Conservation (phyloP, 2,329 filamentous ascomycete genomes). For the Bipolaris sorokiniana region DNA sequence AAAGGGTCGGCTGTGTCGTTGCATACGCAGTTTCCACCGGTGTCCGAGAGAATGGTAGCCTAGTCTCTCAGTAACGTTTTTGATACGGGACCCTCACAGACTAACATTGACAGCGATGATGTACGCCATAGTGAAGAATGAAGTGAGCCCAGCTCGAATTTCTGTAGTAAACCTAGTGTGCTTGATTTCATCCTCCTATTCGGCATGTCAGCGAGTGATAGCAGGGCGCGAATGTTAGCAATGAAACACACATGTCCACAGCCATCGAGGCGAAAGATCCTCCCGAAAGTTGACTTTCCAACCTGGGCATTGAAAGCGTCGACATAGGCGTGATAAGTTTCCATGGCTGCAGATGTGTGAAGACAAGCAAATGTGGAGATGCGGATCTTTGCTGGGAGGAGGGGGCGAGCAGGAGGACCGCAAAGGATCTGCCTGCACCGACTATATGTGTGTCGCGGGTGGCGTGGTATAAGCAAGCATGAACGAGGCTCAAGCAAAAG, state of each 20-base stretch:
- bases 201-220: conserved; percentile 15
- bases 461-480: conserved; percentile 22
- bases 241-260: conserved; percentile 74
- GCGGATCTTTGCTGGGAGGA: conserved; percentile 11
- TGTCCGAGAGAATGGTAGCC: conserved; percentile 56
- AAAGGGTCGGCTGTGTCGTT: conserved; percentile 53
- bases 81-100: neutral
- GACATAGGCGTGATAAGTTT: conserved; percentile 23
- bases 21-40: conserved; percentile 78
- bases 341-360: conserved; percentile 28
- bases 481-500: conserved; percentile 11
- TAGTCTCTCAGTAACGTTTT: conserved; percentile 23
- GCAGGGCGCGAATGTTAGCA: neutral
- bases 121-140: conserved; percentile 59
- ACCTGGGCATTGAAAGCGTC: conserved; percentile 34
- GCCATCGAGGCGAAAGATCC: conserved; percentile 75
- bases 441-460: conserved; percentile 17
- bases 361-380: conserved; percentile 4
- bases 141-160: conserved; percentile 79
- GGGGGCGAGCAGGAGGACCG: neutral
- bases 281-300: conserved; percentile 47
- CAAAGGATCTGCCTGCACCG: neutral
- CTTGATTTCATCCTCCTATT: conserved; percentile 71
- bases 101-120: conserved; percentile 42
- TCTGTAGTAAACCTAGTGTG: conserved; percentile 83